These are phyloP conservation scores for Blastocystis sp. DNA, from an alignment of 352 stramenopile species.

Conservation along the genomic window DNA sequence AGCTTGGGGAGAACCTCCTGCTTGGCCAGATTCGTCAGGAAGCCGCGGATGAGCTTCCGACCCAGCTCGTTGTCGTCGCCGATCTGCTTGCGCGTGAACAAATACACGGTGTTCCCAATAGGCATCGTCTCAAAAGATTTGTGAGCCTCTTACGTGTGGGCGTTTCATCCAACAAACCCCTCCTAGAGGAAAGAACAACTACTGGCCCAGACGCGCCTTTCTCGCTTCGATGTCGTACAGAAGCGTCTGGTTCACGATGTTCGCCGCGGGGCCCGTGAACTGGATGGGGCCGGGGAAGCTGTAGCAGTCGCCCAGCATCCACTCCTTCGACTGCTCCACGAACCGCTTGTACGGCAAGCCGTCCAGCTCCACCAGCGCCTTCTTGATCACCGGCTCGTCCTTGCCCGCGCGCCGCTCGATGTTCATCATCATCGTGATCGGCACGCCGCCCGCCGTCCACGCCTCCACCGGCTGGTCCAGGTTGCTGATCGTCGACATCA, in stretches of 20 bases:
- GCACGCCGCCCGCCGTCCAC: slow-evolving; percentile 73
- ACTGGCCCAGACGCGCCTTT: not conserved
- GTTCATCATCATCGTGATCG: slow-evolving; percentile 75
- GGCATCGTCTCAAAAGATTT: not conserved
- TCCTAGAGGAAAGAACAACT: not conserved
- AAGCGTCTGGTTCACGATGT: slow-evolving; percentile 67
- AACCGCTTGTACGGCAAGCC: slow-evolving; percentile 73
- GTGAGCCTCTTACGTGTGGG: no score
- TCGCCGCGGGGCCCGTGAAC: slow-evolving; percentile 72
- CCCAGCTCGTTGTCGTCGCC: slow-evolving; percentile 49
- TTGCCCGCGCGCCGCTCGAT: slow-evolving; percentile 74
- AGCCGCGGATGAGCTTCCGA: slow-evolving; percentile 44
- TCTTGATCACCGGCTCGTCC: slow-evolving; percentile 74
- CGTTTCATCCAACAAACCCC: not conserved
- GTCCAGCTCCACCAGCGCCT: slow-evolving; percentile 74
- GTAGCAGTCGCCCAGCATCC: slow-evolving; percentile 73
- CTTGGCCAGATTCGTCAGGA: slow-evolving; percentile 57
- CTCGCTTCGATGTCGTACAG: slow-evolving; percentile 24
- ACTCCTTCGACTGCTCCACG: slow-evolving; percentile 72
- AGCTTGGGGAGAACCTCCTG: slow-evolving; percentile 48
- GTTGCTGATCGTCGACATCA: slow-evolving; percentile 67
- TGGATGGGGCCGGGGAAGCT: slow-evolving; percentile 74
- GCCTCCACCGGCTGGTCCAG: slow-evolving; percentile 70
- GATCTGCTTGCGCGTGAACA: slow-evolving; percentile 61
- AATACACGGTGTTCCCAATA: slow-evolving; percentile 50